These are phyloP conservation scores for Kentomonas sorsogonicus DNA, from an alignment of 208 protist species.

Conservation along the genomic window DNA sequence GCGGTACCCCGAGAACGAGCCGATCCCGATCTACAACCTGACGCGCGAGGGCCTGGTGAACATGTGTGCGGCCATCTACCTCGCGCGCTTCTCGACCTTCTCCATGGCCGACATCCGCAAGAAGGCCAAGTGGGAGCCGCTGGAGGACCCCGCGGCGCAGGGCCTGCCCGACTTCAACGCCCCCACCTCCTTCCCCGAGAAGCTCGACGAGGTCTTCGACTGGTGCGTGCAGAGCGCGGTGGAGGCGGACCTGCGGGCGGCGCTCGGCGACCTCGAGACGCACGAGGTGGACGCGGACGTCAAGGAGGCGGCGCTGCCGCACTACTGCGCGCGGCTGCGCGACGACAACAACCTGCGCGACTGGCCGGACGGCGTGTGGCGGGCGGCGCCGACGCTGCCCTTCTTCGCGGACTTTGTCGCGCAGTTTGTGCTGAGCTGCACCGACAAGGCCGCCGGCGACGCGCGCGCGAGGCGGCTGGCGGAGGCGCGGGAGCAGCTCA, in stretches of 20 bases:
- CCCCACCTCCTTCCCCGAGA: conserved; percentile 2
- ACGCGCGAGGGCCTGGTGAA: conserved; percentile 23
- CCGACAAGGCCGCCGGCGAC: conserved; percentile 15
- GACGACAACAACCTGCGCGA: conserved; percentile 28
- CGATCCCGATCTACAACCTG: conserved; percentile 12
- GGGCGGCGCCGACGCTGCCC: conserved; percentile 7
- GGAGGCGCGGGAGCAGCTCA: neutral
- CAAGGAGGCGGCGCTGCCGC: conserved; percentile 9
- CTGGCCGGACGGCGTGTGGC: conserved; percentile 20
- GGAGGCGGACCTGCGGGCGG: conserved; percentile 10
- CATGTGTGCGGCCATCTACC: conserved; percentile 23
- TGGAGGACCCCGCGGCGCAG: conserved; percentile 12
- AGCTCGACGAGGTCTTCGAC: conserved; percentile 20
- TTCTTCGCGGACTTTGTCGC: conserved; percentile 32
- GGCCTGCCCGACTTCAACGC: neutral
- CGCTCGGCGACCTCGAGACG: neutral
- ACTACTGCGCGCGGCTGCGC: conserved; percentile 16
- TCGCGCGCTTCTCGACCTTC: conserved; percentile 23
- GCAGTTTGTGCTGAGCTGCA: conserved; percentile 21
- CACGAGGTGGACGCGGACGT: neutral
- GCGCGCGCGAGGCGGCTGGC: conserved; percentile 7
- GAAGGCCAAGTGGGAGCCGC: too few species aligned
- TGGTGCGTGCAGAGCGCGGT: conserved; percentile 17
- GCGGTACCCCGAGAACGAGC: conserved; percentile 18
- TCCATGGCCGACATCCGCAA: conserved; percentile 11